Conservation (phyloP, 2,329 filamentous ascomycete species). For the Fonsecaea pugnacius region DNA sequence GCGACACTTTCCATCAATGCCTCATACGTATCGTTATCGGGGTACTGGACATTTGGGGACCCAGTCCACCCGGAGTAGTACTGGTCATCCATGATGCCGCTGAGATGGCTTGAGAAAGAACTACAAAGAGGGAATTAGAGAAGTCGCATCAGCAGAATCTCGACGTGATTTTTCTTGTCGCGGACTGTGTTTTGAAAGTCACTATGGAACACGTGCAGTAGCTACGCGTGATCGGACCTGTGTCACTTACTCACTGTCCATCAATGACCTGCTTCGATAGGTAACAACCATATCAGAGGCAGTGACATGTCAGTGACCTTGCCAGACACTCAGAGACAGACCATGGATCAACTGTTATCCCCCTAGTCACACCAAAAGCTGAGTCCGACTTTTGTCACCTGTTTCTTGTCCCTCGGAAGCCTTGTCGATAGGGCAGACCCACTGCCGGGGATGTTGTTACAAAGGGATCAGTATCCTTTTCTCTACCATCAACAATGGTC, state of each 20-base stretch:
- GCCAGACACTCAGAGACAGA: background rate
- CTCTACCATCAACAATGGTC: constrained; percentile 10
- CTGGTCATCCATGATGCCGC: background rate
- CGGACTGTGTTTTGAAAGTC: background rate
- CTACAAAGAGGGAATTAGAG: background rate
- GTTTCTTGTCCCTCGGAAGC: constrained; percentile 4
- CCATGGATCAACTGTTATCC: background rate
- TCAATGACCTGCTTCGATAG: background rate
- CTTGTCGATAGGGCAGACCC: constrained; percentile 20
- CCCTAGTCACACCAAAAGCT: background rate
- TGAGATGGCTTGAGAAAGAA: background rate
- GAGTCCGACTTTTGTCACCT: background rate
- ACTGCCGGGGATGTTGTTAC: constrained; percentile 17
- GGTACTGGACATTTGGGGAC: background rate
- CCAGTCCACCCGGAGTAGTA: background rate
- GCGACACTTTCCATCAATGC: background rate
- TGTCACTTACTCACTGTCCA: background rate
- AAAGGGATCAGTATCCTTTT: constrained; percentile 27
- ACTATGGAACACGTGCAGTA: background rate
- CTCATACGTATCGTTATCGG: background rate
- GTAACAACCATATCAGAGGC: background rate
- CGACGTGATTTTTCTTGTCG: background rate
- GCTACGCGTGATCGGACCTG: background rate
- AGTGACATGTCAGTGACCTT: background rate
- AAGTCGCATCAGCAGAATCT: background rate